These are phyloP conservation scores for Petunia hybrid DNA, from an alignment of 305 asterid species.

Conservation along the genomic window DNA sequence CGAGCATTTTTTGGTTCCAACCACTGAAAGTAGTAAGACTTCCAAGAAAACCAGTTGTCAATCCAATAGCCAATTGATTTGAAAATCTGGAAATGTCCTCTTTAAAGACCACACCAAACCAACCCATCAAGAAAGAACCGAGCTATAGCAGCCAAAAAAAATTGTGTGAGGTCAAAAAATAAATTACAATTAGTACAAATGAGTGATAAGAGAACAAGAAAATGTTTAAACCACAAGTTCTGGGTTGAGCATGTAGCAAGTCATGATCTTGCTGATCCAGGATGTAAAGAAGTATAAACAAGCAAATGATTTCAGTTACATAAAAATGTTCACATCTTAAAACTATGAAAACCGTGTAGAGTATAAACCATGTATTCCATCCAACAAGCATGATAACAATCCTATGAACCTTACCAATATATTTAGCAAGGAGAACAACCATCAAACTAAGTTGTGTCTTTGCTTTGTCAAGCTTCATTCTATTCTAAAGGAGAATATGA, in stretches of 20 bases:
- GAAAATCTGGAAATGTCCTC: constrained; percentile 67
- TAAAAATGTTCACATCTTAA: neutral
- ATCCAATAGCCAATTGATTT: constrained; percentile 72
- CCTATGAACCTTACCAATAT: neutral
- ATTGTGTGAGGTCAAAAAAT: constrained; percentile 19
- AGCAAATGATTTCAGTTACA: neutral
- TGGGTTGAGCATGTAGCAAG: neutral
- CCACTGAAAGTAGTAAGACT: constrained; percentile 97
- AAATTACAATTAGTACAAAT: neutral
- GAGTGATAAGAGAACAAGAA: neutral
- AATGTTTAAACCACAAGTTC: constrained; percentile 1
- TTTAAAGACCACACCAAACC: constrained; percentile 91
- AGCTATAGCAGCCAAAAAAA: constrained; percentile 52
- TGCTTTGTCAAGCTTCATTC: neutral
- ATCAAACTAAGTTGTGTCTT: neutral
- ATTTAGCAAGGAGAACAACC: neutral
- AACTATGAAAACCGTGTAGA: constrained; percentile 1
- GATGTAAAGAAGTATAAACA: neutral
- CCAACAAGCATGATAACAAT: neutral
- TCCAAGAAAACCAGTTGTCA: constrained; percentile 87
- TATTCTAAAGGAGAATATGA: neutral
- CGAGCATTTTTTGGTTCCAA: constrained; percentile 93
- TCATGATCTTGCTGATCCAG: neutral
- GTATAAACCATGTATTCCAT: neutral
- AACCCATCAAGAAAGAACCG: constrained; percentile 96